Conservation (phyloP, 75 land plant species). For the Sequoia sempervirens region DNA sequence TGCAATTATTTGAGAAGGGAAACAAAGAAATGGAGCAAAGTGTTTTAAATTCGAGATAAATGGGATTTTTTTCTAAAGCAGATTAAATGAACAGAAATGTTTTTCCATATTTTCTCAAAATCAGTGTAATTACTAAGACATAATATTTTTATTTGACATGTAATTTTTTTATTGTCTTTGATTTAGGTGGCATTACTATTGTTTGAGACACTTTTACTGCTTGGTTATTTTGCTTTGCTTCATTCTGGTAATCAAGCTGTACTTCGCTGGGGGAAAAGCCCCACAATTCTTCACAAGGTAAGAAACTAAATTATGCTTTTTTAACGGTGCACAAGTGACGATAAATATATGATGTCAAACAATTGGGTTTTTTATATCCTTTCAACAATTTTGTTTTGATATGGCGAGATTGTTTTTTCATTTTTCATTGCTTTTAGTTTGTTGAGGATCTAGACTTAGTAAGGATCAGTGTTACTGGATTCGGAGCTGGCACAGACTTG, state of each 20-base stretch:
- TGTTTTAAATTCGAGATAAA: neutral
- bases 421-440: neutral
- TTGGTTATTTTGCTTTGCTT: constrained; percentile 77
- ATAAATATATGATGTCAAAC: neutral
- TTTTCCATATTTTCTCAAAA: neutral
- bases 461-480: neutral
- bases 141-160: neutral
- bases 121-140: neutral
- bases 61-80: neutral
- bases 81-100: neutral
- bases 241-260: constrained; percentile 90
- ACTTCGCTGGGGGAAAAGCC: constrained; percentile 94
- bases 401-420: neutral
- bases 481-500: too few relatives aligned
- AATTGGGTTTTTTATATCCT: neutral
- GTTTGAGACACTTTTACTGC: constrained; percentile 71
- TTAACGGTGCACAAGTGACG: too few relatives aligned
- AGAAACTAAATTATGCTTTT: too few relatives aligned
- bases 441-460: neutral
- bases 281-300: constrained; percentile 95
- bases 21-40: neutral
- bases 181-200: constrained; percentile 77
- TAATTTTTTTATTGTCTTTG: neutral
- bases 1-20: neutral
- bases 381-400: neutral